Percentiles rank a stretch among this genome's conserved stretches.
Conservation (phyloP, 225 moss, liverwort and hornwort genomes). For the Sphagnum tenellum region DNA sequence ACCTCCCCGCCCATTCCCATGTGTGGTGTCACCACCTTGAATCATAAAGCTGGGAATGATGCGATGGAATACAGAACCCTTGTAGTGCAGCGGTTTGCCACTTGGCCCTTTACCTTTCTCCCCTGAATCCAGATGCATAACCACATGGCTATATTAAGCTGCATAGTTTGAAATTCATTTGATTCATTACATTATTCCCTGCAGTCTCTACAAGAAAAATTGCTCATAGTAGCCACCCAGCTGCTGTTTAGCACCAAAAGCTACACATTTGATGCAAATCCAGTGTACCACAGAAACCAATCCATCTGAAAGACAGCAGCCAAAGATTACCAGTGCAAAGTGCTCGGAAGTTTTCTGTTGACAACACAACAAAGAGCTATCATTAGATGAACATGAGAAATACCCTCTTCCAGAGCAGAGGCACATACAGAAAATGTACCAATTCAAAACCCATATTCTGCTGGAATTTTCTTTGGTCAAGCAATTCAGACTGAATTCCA, state of each 20-base stretch:
- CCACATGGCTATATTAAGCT: background rate
- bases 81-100: slow-evolving; percentile 69
- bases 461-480: too few relatives aligned
- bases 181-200: too few relatives aligned
- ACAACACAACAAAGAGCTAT: background rate
- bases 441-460: too few relatives aligned
- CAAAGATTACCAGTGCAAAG: slow-evolving; percentile 40
- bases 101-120: slow-evolving; percentile 60
- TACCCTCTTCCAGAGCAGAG: too few relatives aligned
- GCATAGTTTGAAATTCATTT: too few relatives aligned
- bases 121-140: slow-evolving; percentile 12
- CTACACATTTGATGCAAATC: background rate
- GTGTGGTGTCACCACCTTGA: slow-evolving; percentile 85
- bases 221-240: too few relatives aligned
- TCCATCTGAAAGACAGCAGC: background rate
- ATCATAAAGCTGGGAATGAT: slow-evolving; percentile 96
- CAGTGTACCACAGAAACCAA: background rate
- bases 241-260: too few relatives aligned
- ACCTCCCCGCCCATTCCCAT: slow-evolving; percentile 87
- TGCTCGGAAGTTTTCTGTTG: slow-evolving; percentile 52
- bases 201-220: too few relatives aligned
- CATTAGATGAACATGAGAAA: background rate
- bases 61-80: slow-evolving; percentile 83
- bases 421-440: too few relatives aligned
- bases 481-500: too few relatives aligned